Evolutionary conservation across 805 yeast species (phyloP).

Genomic region (Metschnikowia gelsemii): DNA sequence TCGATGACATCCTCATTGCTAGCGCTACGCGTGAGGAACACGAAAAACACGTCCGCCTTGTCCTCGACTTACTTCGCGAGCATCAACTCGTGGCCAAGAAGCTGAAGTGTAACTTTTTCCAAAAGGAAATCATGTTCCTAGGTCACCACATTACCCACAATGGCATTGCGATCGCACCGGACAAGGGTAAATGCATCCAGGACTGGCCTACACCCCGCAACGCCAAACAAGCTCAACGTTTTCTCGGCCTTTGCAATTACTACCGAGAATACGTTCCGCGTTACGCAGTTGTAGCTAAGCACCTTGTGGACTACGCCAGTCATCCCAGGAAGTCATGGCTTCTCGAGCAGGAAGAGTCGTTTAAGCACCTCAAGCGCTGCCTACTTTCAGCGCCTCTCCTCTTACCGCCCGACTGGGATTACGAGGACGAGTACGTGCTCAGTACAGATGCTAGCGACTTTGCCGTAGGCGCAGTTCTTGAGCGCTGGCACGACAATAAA

Average conservation of each 20-base stretch:
- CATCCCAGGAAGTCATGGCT: background rate
- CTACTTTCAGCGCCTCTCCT: no score
- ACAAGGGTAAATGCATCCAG: no score
- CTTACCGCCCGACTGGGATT: no score
- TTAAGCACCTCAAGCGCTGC: no score
- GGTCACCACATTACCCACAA: no score
- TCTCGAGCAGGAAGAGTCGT: no score
- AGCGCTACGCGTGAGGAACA: constrained; percentile 2
- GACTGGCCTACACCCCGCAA: no score
- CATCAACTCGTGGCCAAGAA: constrained; percentile 6
- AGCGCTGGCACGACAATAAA: no score
- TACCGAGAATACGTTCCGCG: constrained; percentile 1
- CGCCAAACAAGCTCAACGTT: background rate
- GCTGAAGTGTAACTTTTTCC: constrained; percentile 9
- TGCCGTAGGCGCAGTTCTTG: no score
- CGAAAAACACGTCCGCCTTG: constrained; percentile 1
- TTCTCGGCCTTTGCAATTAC: constrained; percentile 1
- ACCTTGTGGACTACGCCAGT: background rate
- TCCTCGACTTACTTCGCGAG: constrained; percentile 1
- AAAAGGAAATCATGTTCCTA: constrained; percentile 2
- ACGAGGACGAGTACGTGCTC: no score
- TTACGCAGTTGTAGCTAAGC: background rate
- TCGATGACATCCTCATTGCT: constrained; percentile 4
- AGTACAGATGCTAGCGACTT: no score
- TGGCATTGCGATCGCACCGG: no score